Conservation (phyloP, 2,329 filamentous ascomycete species). For the Hymenoscyphus albidus region DNA sequence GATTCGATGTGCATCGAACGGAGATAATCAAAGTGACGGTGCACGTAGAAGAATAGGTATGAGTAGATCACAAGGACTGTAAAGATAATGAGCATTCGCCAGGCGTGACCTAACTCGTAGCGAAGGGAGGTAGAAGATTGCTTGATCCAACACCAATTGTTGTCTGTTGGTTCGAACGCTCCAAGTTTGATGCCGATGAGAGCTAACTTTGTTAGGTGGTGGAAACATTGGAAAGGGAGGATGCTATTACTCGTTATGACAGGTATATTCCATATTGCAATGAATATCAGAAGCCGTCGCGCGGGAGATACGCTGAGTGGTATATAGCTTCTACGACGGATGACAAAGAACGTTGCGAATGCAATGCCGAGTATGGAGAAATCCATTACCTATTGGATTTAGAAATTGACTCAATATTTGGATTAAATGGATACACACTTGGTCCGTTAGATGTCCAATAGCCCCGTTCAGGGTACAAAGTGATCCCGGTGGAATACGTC, state of each 20-base stretch:
- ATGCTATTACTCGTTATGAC: conserved; percentile 3
- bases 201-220: conserved; percentile 1
- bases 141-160: background rate
- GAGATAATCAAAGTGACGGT: background rate
- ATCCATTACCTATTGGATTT: background rate
- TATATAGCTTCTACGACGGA: background rate
- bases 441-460: background rate
- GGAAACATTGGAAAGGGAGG: background rate
- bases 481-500: background rate
- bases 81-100: background rate
- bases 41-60: conserved; percentile 2
- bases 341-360: background rate
- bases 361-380: background rate
- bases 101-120: conserved; percentile 3
- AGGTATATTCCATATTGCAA: conserved; percentile 13
- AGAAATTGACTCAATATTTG: background rate
- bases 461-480: background rate
- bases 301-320: background rate
- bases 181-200: background rate
- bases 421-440: background rate
- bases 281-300: background rate
- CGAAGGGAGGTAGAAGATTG: background rate
- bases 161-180: background rate
- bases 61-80: background rate
- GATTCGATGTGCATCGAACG: background rate